Conservation (phyloP, 805 yeast genomes). For the Candida krabiensis region DNA sequence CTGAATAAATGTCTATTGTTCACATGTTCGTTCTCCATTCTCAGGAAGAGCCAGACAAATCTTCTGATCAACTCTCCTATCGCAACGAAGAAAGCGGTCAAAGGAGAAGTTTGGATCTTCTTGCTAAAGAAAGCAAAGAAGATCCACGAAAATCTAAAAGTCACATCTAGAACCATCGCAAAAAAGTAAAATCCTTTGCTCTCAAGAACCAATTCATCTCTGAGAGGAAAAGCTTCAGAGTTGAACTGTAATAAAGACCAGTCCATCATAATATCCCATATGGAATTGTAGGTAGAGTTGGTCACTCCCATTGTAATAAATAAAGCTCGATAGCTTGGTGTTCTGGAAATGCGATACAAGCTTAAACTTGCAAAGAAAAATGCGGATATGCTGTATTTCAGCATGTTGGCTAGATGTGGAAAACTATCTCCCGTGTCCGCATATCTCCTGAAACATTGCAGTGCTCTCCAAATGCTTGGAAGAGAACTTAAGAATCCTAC, state of each 20-base stretch:
- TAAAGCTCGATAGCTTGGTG: conserved; percentile 43
- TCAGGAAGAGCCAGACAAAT: conserved; percentile 83
- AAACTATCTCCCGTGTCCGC: conserved; percentile 92
- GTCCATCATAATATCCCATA: conserved; percentile 95
- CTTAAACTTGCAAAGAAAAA: conserved; percentile 70
- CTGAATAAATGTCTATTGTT: conserved; percentile 81
- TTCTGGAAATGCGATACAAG: conserved; percentile 64
- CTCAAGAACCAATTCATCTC: conserved; percentile 68
- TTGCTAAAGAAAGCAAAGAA: conserved; percentile 75
- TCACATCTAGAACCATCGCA: conserved; percentile 70
- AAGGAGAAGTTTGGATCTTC: conserved; percentile 82
- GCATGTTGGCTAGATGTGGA: conserved; percentile 89
- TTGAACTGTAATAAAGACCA: conserved; percentile 81
- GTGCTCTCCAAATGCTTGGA: conserved; percentile 85
- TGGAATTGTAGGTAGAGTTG: conserved; percentile 63
- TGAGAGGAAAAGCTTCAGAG: conserved; percentile 53
- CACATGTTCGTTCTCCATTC: conserved; percentile 95
- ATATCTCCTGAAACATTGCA: conserved; percentile 89
- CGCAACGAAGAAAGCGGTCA: conserved; percentile 78
- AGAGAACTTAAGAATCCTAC: conserved; percentile 82
- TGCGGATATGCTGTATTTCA: conserved; percentile 68
- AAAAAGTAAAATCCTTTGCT: conserved; percentile 61
- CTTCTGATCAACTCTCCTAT: conserved; percentile 79
- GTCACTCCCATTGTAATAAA: conserved; percentile 74
- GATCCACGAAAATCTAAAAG: conserved; percentile 85